phyloP scores from a whole-genome alignment of 2,329 filamentous ascomycete genomes.

The Alternaria infectoria region DNA sequence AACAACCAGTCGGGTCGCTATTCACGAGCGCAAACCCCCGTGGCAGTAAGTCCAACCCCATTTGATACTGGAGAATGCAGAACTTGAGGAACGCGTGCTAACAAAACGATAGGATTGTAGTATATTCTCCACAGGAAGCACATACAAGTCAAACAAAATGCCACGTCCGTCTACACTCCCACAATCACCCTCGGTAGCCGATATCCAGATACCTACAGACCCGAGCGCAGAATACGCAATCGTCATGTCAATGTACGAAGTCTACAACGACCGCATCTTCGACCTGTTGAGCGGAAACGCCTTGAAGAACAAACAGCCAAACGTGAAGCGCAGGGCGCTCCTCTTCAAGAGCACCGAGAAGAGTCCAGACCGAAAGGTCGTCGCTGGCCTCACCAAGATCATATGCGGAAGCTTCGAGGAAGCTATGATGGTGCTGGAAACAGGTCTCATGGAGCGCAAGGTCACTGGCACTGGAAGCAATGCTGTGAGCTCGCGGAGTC shows the following conservation, averaged over 20 bases:
- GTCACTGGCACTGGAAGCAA: constrained; percentile 93
- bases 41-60: constrained; percentile 48
- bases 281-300: constrained; percentile 76
- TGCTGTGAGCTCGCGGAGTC: constrained; percentile 87
- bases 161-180: constrained; percentile 75
- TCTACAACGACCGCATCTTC: constrained; percentile 98
- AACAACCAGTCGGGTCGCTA: constrained; percentile 60
- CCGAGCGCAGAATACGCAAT: constrained; percentile 80
- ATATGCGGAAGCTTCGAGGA: constrained; percentile 83
- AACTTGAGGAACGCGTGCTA: constrained; percentile 32
- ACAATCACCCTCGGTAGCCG: constrained; percentile 74
- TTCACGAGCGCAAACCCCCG: constrained; percentile 55
- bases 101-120: constrained; percentile 59
- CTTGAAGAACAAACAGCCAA: constrained; percentile 60
- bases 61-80: constrained; percentile 18
- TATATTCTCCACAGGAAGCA: constrained; percentile 63
- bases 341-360: constrained; percentile 91
- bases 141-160: constrained; percentile 61
- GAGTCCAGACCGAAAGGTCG: constrained; percentile 90
- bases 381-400: constrained; percentile 88
- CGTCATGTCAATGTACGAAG: constrained; percentile 96
- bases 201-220: constrained; percentile 71
- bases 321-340: constrained; percentile 73
- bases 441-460: constrained; percentile 82
- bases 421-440: constrained; percentile 87